Evolutionary conservation across 495 filamentous ascomycete genomes (phyloP).

Genomic region (Amphirosellinia nigrospora): DNA sequence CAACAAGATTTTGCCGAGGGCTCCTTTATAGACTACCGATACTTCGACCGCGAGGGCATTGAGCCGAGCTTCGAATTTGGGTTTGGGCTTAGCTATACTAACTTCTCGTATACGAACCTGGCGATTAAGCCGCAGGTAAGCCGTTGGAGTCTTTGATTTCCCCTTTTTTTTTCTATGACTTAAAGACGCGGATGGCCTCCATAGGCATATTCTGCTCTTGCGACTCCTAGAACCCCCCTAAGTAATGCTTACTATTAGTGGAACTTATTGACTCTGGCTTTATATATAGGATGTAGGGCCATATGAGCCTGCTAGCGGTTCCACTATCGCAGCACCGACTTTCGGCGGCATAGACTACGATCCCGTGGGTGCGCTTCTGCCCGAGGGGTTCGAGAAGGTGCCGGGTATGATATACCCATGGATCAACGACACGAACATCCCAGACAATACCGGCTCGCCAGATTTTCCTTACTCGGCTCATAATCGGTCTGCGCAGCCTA

Average conservation of each 20-base stretch:
- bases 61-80: slow-evolving; percentile 58
- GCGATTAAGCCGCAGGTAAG: slow-evolving; percentile 27
- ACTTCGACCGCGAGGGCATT: slow-evolving; percentile 54
- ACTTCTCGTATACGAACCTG: slow-evolving; percentile 46
- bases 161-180: too few relatives aligned
- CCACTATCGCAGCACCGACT: slow-evolving; percentile 39
- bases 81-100: slow-evolving; percentile 57
- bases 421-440: slow-evolving; percentile 36
- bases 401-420: slow-evolving; percentile 49
- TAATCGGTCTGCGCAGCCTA: slow-evolving; percentile 70
- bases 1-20: slow-evolving; percentile 55
- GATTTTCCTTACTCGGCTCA: slow-evolving; percentile 66
- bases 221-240: too few relatives aligned
- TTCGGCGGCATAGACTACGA: slow-evolving; percentile 41
- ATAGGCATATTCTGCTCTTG: too few relatives aligned
- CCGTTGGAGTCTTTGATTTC: too few relatives aligned
- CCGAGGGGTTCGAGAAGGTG: slow-evolving; percentile 48
- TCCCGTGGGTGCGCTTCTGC: slow-evolving; percentile 38
- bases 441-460: slow-evolving; percentile 39
- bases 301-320: slow-evolving; percentile 34
- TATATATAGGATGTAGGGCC: slow-evolving; percentile 6
- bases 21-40: slow-evolving; percentile 59
- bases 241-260: too few relatives aligned
- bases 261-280: too few relatives aligned
- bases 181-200: too few relatives aligned